A percentile compares a stretch with the other conserved stretches of the same genome.
phyloP scores from a whole-genome alignment of 2,329 filamentous ascomycete genomes.

The Geosmithia putterillii region DNA sequence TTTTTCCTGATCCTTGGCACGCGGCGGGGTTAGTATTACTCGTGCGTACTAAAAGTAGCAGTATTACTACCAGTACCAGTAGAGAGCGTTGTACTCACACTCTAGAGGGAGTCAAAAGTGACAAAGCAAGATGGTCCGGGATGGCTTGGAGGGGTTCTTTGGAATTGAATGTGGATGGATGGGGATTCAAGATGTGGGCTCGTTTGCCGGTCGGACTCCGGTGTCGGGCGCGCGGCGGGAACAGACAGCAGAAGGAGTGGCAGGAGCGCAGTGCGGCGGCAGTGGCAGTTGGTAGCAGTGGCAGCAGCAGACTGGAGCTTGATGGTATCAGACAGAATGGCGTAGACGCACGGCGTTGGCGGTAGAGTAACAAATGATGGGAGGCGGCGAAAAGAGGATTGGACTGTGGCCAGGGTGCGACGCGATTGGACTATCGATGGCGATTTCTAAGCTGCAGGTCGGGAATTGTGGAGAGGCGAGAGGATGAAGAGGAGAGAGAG shows the following conservation, averaged over 20 bases:
- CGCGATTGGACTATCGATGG: constrained; percentile 2
- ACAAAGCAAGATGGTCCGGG: too few relatives aligned
- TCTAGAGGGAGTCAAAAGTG: too few relatives aligned
- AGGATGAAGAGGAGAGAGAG: not conserved
- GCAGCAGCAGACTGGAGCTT: not conserved
- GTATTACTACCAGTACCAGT: too few relatives aligned
- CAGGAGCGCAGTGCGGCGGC: too few relatives aligned
- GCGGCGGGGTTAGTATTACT: too few relatives aligned
- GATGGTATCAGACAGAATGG: not conserved
- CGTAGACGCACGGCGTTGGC: too few relatives aligned
- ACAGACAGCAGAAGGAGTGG: not conserved
- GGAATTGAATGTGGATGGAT: not conserved
- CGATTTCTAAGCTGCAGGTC: constrained; percentile 3
- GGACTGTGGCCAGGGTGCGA: not conserved
- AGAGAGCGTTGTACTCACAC: too few relatives aligned
- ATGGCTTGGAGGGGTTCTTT: too few relatives aligned
- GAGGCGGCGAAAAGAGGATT: not conserved
- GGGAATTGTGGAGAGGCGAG: not conserved
- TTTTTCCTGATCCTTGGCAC: too few relatives aligned
- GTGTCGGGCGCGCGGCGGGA: not conserved
- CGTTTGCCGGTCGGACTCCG: not conserved
- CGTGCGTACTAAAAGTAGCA: too few relatives aligned
- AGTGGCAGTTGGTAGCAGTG: not conserved
- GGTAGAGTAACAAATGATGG: too few relatives aligned
- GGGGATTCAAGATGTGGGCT: not conserved